Evolutionary conservation across 2,329 filamentous ascomycete genomes (phyloP), one percentile per base, ranked within the genome.

Genomic region (Aquanectria penicillioides): DNA sequence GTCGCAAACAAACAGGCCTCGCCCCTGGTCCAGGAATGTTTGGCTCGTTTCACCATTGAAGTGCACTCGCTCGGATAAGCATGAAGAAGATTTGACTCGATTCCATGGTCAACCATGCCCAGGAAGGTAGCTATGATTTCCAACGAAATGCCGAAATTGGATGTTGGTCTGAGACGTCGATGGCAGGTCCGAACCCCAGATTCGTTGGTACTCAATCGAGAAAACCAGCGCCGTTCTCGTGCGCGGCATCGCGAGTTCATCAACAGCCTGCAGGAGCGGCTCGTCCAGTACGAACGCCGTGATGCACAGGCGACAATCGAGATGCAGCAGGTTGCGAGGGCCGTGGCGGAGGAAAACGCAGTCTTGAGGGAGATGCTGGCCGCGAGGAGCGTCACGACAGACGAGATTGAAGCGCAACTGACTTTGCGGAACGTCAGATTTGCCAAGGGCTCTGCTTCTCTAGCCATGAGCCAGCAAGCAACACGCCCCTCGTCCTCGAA

Each of bases 171-270:
- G 22, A 40, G 18, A 40, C 17, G 15, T 22, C 5, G 11, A 40
- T 40, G 18, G 12, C 36, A 40, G 36, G 25, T 22, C 36, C 36
- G 36, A 12, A 40, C 36, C 17, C 36, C 36, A 12, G 36, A 5
- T 20, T 40, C 36, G 20, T 11, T 40, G 5, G 36, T 22, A 6
- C 18, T 40, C 36, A 53, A 53, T 53, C 74, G 77, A 26, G 72
- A 79, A 34, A 81, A 77, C 67, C 80, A 82, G 66, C 75, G 78
- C 28, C 75, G 74, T 9, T 78, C 73, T 10, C 75, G 80, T 13
- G 77, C 74, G 7, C 76, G 79, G 15, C 74, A 72, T 5, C 74
- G 73, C 29, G 77, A 78, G 54, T 74, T 77, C 34, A 59, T 81
- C 28, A 71, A 74, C 20, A 69, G 71, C 3, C 70, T 83, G 26